Base-by-base conservation (phyloP, 2,329 filamentous ascomycete genomes). In the Neocatenulostroma microsporum region DNA sequence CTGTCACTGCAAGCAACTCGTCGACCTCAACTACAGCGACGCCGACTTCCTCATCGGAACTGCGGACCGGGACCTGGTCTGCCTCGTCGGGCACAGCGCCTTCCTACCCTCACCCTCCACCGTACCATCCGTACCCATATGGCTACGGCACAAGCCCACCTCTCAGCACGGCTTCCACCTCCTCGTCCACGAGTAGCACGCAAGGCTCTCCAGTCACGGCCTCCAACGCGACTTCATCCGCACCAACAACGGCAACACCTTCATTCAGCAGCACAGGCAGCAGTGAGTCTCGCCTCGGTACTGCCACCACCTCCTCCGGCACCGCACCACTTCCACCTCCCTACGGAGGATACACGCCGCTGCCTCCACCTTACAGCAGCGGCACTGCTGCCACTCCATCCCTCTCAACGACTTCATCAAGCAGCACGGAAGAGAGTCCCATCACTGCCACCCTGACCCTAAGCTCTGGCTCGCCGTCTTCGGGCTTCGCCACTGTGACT, bases 161-260 rank as follows among this genome's bases (percentile, higher is more conserved):
- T n/a, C n/a, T n/a, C n/a, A n/a, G n/a, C n/a, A n/a, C n/a, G n/a
- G n/a, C n/a, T 14, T 10, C 26, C 10, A 29, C 10, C 8, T 29
- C 26, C 8, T 29, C 26, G 13, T 29, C 26, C 7, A 29, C 7
- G 11, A 29, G 8, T 14, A 29, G 13, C 15, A 29, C 26, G n/a
- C n/a, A n/a, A 2, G 34, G 33, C 8, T 21, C 17, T 27, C 47
- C 53, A 30, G 32, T 44, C 31, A 32, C 37, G 8, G 26, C 44
- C 12, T 45, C 34, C 20, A 44, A 41, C 19, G 30, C 15, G 18
- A 39, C 24, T 5, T 17, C 35, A 18, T 13, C 26, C 13, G 7
- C 13, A 14, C 8, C 26, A 29, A 14, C 7, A 29, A 12, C 26
- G 8, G 10, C 26, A 29, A 7, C 15, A 14, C n/a, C 14, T 29